Base-by-base conservation (phyloP, 2,329 filamentous ascomycete species). In the Polychaeton citri region DNA sequence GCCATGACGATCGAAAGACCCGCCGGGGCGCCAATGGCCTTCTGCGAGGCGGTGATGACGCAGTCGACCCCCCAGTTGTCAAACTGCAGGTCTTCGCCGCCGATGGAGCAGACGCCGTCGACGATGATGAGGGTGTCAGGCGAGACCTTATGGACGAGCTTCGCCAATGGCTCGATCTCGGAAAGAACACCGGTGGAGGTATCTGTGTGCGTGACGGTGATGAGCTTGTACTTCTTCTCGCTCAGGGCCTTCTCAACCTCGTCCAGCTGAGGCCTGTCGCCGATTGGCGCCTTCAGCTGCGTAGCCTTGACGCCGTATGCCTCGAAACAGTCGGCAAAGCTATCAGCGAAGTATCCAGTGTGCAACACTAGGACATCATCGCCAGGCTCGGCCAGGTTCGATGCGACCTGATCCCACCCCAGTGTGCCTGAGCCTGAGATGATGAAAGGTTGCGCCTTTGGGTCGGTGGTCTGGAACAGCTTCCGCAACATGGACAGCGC, bases 161-260 rank as follows among this genome's bases (percentile, higher is more conserved):
- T 81, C 21, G 85, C 76, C 38, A 98, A 67, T 38, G 76, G 68
- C 68, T 92, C 80, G 51, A 96, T 74, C 59, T 96, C 87, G 54
- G 82, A 93, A 34, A 98, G 68, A 18, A 98, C 90, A 48, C 90
- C 90, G 24, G 90, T 98, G 3, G 87, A 95, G 17, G 90, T 98
- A 57, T 98, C 90, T 43, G 95, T 88, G 59, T 98, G 90, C 8
- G 90, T 98, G 45, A 96, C 81, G 30, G 88, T 96, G 52, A 98
- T 64, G 43, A 88, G 60, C 72, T 96, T 96, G 72, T 93, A 96
- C 54, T 82, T 76, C 69, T 90, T 93, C 68, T 84, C 76, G 60
- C 79, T 80, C 46, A 98, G 68, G 3, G 87, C 86, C 62, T 80
- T 74, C 65, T 96, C 88, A 42, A 98, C 78, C 59, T 93, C 83